Evolutionary conservation across 2,329 filamentous ascomycete genomes (phyloP).

Genomic region (Iodosphaeria phyllophila): DNA sequence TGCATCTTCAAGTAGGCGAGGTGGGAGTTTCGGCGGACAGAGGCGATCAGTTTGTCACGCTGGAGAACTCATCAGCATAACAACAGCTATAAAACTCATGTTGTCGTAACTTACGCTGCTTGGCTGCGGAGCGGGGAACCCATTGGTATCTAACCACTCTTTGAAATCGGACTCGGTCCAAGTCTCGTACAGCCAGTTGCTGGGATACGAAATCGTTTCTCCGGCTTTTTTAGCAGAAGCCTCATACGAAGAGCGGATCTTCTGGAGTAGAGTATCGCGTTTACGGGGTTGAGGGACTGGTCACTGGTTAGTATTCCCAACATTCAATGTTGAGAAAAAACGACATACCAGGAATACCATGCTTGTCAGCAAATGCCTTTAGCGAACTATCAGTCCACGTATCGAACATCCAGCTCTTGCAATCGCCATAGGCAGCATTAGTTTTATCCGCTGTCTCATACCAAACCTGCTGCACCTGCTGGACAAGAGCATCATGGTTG

Average conservation of each 20-base stretch:
- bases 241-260: conserved; percentile 69
- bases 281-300: conserved; percentile 66
- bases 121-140: conserved; percentile 72
- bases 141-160: conserved; percentile 78
- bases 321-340: neutral
- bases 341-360: conserved; percentile 51
- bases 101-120: conserved; percentile 25
- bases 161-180: conserved; percentile 94
- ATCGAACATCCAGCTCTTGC: conserved; percentile 87
- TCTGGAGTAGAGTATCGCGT: conserved; percentile 63
- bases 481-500: conserved; percentile 48
- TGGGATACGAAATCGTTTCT: conserved; percentile 71
- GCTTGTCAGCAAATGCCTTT: conserved; percentile 79
- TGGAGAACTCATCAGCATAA: conserved; percentile 8
- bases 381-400: conserved; percentile 89
- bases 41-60: conserved; percentile 77
- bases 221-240: conserved; percentile 52
- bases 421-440: conserved; percentile 48
- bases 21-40: conserved; percentile 78
- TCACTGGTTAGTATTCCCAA: neutral
- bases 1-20: conserved; percentile 53
- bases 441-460: conserved; percentile 64
- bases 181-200: conserved; percentile 79
- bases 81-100: neutral
- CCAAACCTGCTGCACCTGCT: conserved; percentile 56